Conservation (phyloP, 1,284 basidiomycete genomes). For the Hortiboletus rubellus region DNA sequence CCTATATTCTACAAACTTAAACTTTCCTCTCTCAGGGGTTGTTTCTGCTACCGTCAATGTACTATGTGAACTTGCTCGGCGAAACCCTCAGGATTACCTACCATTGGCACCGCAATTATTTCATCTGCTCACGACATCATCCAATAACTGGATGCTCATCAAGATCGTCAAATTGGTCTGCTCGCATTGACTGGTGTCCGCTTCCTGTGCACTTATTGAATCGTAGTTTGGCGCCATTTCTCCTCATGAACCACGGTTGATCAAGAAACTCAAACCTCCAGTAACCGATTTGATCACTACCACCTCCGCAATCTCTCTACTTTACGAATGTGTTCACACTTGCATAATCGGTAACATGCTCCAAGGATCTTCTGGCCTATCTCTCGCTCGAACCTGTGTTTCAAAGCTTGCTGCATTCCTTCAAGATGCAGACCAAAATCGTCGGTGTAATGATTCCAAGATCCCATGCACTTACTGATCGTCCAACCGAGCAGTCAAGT, state of each 20-base stretch:
- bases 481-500: slow-evolving; percentile 69
- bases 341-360: slow-evolving; percentile 98
- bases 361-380: slow-evolving; percentile 73
- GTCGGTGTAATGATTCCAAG: slow-evolving; percentile 47
- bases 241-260: slow-evolving; percentile 89
- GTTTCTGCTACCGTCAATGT: slow-evolving; percentile 93
- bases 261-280: slow-evolving; percentile 91
- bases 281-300: slow-evolving; percentile 95
- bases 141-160: slow-evolving; percentile 99
- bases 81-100: slow-evolving; percentile 78
- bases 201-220: slow-evolving; percentile 8
- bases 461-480: slow-evolving; percentile 21
- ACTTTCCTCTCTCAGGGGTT: slow-evolving; percentile 59
- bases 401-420: slow-evolving; percentile 93
- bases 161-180: slow-evolving; percentile 95
- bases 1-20: not conserved
- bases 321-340: slow-evolving; percentile 98
- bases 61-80: slow-evolving; percentile 87
- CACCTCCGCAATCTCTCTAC: slow-evolving; percentile 91
- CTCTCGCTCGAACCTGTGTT: slow-evolving; percentile 85
- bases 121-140: slow-evolving; percentile 89
- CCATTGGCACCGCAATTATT: slow-evolving; percentile 91
- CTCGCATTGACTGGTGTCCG: not conserved
- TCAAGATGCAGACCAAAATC: slow-evolving; percentile 92
- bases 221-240: slow-evolving; percentile 86